These are phyloP conservation scores for Fraxinus paxiana DNA, from an alignment of 305 asterid species.

Conservation along the genomic window DNA sequence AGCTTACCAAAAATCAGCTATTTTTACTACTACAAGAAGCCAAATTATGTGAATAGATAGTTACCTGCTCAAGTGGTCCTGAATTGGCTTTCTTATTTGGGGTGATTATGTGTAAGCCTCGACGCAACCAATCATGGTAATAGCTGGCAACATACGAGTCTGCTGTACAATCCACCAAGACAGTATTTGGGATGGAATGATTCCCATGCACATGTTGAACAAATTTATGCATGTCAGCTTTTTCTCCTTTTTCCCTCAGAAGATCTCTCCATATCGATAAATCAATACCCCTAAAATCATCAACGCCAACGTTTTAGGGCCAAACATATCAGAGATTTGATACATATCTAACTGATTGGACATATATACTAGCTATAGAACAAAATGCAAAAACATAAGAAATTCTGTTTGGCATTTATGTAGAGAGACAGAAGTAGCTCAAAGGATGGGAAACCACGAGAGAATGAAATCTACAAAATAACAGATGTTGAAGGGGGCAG, in stretches of 20 bases:
- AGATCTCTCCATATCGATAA: slow-evolving; percentile 78
- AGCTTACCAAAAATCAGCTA: not conserved
- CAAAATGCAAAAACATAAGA: not conserved
- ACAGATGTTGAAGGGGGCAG: not conserved
- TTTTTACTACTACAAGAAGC: not conserved
- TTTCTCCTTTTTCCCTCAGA: slow-evolving; percentile 54
- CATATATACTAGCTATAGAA: not conserved
- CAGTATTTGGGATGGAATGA: slow-evolving; percentile 88
- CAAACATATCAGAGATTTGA: not conserved
- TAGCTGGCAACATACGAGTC: slow-evolving; percentile 73
- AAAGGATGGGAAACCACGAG: not conserved
- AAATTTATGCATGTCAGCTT: slow-evolving; percentile 74
- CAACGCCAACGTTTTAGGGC: slow-evolving; percentile 6
- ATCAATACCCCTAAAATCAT: slow-evolving; percentile 67
- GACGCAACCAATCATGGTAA: slow-evolving; percentile 82
- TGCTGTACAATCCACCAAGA: slow-evolving; percentile 89
- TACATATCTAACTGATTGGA: not conserved
- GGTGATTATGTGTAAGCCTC: slow-evolving; percentile 85
- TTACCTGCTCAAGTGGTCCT: slow-evolving; percentile 95
- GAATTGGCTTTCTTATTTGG: slow-evolving; percentile 99
- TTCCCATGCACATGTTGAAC: slow-evolving; percentile 77
- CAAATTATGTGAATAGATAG: not conserved
- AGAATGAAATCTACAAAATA: not conserved
- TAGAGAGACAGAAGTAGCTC: not conserved
- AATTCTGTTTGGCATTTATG: not conserved